Evolutionary conservation across 2,329 filamentous ascomycete genomes (phyloP), one percentile per base, ranked within the genome.

Genomic region (Tolypocladium sp.): DNA sequence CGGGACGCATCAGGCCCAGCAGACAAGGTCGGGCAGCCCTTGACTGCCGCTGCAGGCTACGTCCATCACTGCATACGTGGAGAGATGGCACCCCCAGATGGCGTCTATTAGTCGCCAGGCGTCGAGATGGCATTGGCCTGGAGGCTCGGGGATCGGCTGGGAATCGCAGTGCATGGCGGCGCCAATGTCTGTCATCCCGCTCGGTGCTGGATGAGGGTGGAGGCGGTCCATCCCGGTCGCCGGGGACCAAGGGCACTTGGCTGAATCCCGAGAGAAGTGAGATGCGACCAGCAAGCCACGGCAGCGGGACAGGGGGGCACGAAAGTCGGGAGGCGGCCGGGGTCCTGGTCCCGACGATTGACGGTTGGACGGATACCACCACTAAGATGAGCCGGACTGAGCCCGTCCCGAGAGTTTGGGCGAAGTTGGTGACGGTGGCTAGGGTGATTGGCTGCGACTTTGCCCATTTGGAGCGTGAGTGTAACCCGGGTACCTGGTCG

Each of bases 251-350:
- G 46, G 49, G 42, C 6, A 40, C 58, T 57, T 61, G 59, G 57
- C 59, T 61, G 56, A 55, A 63, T 57, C 59, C 61, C 59, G 58
- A 60, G 53, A 42, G 60, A 61, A 44, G 37, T 61, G 62, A 63
- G 58, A 63, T 59, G 58, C 59, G 59, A 62, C 52, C 52, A 33
- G 35, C 30, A 22, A 55, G 37, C 33, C 51, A 49, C 22, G 35
- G 38, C 17, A 44, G 22, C 20, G 38, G 27, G 46, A 30, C 38
- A 22, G 44, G 55, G 44, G 55, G 33, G 42, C 3, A 9, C 6
- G 17, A 58, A 37, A 55, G 57, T 27, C 22, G 51, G 57, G 40
- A 55, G 6, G 7, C 7, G 30, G 30, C 57, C 30, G 25, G 55
- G 52, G 52, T 13, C 51, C 52, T 30, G 51, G 57, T 41, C 51